Evolutionary conservation across 768 basidiomycete species (phyloP), one percentile per base, ranked within the genome.

Genomic region (Suillus subluteus): DNA sequence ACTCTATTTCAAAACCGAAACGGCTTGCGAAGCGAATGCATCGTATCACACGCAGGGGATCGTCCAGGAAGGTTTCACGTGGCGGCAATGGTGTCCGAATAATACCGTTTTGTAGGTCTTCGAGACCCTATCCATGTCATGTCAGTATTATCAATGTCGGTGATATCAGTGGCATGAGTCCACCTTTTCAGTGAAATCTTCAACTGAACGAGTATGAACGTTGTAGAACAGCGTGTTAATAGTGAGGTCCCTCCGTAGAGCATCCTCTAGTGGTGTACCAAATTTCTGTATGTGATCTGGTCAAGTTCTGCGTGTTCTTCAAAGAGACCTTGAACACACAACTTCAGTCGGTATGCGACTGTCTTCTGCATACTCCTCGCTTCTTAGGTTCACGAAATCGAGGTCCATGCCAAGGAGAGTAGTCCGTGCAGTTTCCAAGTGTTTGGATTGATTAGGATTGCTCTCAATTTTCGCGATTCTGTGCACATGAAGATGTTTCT

Each of bases 201-300:
- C 98, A 3, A 99, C 90, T 4, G 80, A 70, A 16, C 88, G 86
- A 1, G 91, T 89, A 72, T 98, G 95, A 1, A 99, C 86, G 70
- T 99, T 99, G 80, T 96, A 99, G 80, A 99, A 99, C 8, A 99
- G 81, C 0, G 97, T 82, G 74, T 99, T 99, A 76, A 99, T 98
- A 1, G 98, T 99, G 37, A 92, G 87, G 76, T 99, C 98, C 72
- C 98, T 83, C 62, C 98, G 83, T 58, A 92, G 76, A 2, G 98
- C 96, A 75, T 99, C 98, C 80, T 99, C 86, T 16, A 92, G 73
- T 0, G 97, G 96, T 4, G 96, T 97, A 8, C 98, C 98, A 65
- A 96, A 97, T 41, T 86, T 83, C 97, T 99, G 73, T 9, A 54
- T 43, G 41, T 16, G 7, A 35, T 43, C 23, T 43, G 66, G 54